Base-by-base conservation (phyloP, 352 stramenopile species). In the Phytophthora litchii region DNA sequence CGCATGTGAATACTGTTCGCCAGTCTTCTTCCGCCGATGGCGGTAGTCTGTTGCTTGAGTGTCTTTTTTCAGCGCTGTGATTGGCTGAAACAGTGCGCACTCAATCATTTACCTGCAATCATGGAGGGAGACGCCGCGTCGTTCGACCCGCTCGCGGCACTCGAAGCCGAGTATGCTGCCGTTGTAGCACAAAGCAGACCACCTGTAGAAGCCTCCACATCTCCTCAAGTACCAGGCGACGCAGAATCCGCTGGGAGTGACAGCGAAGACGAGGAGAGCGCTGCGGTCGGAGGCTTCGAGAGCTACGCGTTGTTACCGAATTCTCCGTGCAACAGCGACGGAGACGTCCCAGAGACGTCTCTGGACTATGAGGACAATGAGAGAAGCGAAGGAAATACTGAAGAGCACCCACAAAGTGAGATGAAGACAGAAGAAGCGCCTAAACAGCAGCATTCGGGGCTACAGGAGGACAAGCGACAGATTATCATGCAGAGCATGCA, bases 101-200 rank as follows among this genome's bases (percentile, higher is more conserved):
- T n/a, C n/a, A n/a, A n/a, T n/a, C n/a, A n/a, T n/a, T n/a, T n/a
- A n/a, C n/a, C n/a, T n/a, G n/a, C n/a, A n/a, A n/a, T n/a, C n/a
- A 27, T 83, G 65, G 67, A 74, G 23, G 58, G 62, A 21, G 17
- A 64, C 29, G 27, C 29, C 16, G 23, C 23, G 3, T 27, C 23
- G 23, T 27, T n/a, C 35, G 80, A 91, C 56, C 78, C 74, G 49
- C 71, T 91, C 1, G 75, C 63, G 37, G 43, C 55, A 53, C 67
- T 91, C 1, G 81, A 91, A 16, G 77, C 73, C 43, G 81, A 91
- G 54, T 91, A 91, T 54, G 77, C 72, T 14, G 70, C 72, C 7
- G 75, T 89, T 7, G 12, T 91, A 36, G 76, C 76, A 19, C 78
- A 88, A 54, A 67, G 57, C 40, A 57, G 10, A 9, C 17, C 20